Base-by-base conservation (phyloP, 2,329 filamentous ascomycete species). In the Cladosporium sp. region DNA sequence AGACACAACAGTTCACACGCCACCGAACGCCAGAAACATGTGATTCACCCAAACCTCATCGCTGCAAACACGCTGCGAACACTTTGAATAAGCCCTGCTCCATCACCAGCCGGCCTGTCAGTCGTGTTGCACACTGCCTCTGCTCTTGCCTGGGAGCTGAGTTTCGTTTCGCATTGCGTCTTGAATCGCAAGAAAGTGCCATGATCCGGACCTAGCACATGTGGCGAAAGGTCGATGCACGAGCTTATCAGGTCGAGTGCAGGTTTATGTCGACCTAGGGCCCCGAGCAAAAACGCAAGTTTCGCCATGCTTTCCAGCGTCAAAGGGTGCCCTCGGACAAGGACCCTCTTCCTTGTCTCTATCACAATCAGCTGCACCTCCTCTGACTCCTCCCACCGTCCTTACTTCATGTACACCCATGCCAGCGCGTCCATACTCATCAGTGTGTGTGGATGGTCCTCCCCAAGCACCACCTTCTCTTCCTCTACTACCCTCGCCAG, bases 271-370 rank as follows among this genome's bases (percentile, higher is more conserved):
- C 23, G 57, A 21, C 23, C 37, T 4, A 61, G 57, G n/a, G 31
- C 28, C 31, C 37, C n/a, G 10, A 28, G 33, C 26, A 58, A 23
- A 21, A 18, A 52, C 5, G 66, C 66, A 23, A 69, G 66, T 33
- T 66, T 62, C 23, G 12, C 26, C 26, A 66, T 67, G 37, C 53
- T 67, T 2, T 14, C 5, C 28, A 56, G 53, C n/a, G 62, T 68
- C 35, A 58, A 21, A 16, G 63, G 66, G 67, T 69, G 66, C 29
- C 63, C 66, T 16, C 23, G 14, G 3, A 66, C 67, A 8, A 67
- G 64, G 40, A 58, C 55, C 57, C 40, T 61, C 50, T 37, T 60
- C 16, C 46, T 35, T 10, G 14, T 63, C 35, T 67, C 62, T 33
- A 65, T 11, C 16, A 56, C 29, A 5, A 6, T 14, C 1, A 11